A percentile compares a stretch with the other conserved stretches of the same genome.
phyloP scores from a whole-genome alignment of 73 alveolate species.

The Loxodes magnus region DNA sequence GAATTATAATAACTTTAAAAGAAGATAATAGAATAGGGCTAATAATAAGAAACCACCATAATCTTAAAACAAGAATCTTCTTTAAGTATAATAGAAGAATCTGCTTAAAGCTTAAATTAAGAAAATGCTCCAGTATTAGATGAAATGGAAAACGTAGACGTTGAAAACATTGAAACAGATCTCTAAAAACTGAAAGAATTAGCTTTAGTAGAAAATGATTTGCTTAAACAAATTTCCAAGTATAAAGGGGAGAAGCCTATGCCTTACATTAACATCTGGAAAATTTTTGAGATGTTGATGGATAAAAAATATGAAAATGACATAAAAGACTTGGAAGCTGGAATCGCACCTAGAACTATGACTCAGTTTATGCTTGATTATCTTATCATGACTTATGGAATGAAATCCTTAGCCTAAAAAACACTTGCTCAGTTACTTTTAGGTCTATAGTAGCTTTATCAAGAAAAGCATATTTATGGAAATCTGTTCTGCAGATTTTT shows the following conservation, averaged over 20 bases:
- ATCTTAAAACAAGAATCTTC: too few relatives aligned
- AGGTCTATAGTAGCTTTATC: slow-evolving; percentile 6
- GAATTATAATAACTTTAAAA: too few relatives aligned
- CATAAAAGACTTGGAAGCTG: not conserved
- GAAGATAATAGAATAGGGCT: too few relatives aligned
- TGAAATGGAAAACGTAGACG: too few relatives aligned
- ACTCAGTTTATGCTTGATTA: slow-evolving; percentile 11
- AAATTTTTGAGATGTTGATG: slow-evolving; percentile 5
- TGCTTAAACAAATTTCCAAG: slow-evolving; percentile 1
- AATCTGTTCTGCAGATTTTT: slow-evolving; percentile 8
- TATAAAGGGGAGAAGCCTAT: slow-evolving; percentile 1
- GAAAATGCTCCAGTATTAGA: too few relatives aligned
- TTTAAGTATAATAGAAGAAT: too few relatives aligned
- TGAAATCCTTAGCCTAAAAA: slow-evolving; percentile 1
- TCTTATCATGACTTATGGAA: slow-evolving; percentile 1
- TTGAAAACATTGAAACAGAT: too few relatives aligned
- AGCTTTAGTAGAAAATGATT: not conserved
- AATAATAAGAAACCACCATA: too few relatives aligned
- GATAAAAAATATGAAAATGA: slow-evolving; percentile 11
- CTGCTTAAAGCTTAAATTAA: too few relatives aligned
- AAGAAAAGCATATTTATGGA: slow-evolving; percentile 6
- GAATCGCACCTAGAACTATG: slow-evolving; percentile 2
- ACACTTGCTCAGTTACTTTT: not conserved
- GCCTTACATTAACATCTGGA: slow-evolving; percentile 3
- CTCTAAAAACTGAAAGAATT: too few relatives aligned